Evolutionary conservation across 1,284 basidiomycete species (phyloP).

Genomic region (Trichosporon ovoides): DNA sequence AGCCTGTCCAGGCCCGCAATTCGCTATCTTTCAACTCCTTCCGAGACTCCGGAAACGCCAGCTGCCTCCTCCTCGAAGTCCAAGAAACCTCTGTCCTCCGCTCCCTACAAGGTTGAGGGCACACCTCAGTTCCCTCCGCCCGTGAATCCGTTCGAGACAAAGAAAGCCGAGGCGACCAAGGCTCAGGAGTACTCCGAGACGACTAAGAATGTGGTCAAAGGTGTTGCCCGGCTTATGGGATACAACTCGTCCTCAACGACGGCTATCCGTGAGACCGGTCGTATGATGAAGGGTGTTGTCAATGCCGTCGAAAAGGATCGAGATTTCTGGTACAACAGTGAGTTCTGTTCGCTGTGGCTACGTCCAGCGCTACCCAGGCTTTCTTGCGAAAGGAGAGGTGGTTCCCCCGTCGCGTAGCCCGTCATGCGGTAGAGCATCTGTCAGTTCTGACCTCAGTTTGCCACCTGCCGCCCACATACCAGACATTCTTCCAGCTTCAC

Average conservation of each 20-base stretch:
- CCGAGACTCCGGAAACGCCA: conserved; percentile 1
- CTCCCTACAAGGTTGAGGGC: background rate
- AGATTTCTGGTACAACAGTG: conserved; percentile 50
- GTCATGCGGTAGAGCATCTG: background rate
- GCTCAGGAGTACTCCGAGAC: conserved; percentile 30
- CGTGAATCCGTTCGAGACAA: conserved; percentile 36
- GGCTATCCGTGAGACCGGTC: conserved; percentile 54
- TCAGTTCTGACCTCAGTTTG: conserved; percentile 59
- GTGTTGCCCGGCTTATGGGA: conserved; percentile 52
- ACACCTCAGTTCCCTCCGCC: conserved; percentile 40
- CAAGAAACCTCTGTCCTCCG: conserved; percentile 7
- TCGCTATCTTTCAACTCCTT: conserved; percentile 15
- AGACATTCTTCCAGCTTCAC: conserved; percentile 94
- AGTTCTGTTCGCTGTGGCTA: conserved; percentile 16
- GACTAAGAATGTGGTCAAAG: conserved; percentile 35
- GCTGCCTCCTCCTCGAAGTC: conserved; percentile 2
- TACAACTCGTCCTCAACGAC: conserved; percentile 53
- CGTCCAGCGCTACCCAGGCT: background rate
- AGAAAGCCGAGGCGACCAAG: background rate
- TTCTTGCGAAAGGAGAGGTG: background rate
- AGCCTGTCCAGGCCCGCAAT: background rate
- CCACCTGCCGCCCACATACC: conserved; percentile 83
- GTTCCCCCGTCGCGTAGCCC: no score
- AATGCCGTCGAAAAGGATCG: conserved; percentile 50
- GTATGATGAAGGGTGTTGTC: conserved; percentile 54